Base-by-base conservation (phyloP, 148 eudicot species). In the Hydrangea macrophylla region DNA sequence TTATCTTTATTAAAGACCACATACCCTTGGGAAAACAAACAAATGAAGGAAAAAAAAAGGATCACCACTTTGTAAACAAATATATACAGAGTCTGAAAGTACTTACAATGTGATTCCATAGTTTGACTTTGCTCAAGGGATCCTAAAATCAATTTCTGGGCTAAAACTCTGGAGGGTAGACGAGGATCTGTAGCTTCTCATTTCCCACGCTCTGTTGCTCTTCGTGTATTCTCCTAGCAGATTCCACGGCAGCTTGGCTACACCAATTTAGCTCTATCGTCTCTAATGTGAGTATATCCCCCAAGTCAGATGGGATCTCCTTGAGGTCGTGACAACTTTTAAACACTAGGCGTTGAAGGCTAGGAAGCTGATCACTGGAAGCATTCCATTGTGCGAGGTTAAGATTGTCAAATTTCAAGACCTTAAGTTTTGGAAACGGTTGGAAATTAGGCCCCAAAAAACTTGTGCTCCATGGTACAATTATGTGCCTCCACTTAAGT, bases 291-390 rank as follows among this genome's bases (percentile, higher is more conserved):
- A 18, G 5, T 11, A 56, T 27, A 26, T 56, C 33, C 7, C 31
- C 60, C 1, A 56, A 25, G 11, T 26, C 60, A 56, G 60, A 56
- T 28, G 60, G 60, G 31, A 27, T 25, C 60, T 56, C 33, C 31
- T 28, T 12, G 31, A 56, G 60, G 5, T 13, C 9, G 1, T 11
- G 5, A 56, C 60, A 56, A 1, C 27, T n/a, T 5, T 25, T 15
- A 15, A 56, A 56, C 33, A 56, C 33, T 56, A 56, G 28, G 28
- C 28, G 60, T 35, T 56, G 18, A 56, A 56, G 60, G 31, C n/a
- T 11, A 2, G 60, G 60, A 28, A 56, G 28, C 12, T 56, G 60
- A 56, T 6, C 28, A 18, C 33, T 28, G 45, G 12, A 10, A 2
- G 12, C 13, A 40, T 10, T 40, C 45, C 45, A 40, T 40, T 35